Conservation (phyloP, 163 green algal genomes). For the Trebouxia gelatinosa region DNA sequence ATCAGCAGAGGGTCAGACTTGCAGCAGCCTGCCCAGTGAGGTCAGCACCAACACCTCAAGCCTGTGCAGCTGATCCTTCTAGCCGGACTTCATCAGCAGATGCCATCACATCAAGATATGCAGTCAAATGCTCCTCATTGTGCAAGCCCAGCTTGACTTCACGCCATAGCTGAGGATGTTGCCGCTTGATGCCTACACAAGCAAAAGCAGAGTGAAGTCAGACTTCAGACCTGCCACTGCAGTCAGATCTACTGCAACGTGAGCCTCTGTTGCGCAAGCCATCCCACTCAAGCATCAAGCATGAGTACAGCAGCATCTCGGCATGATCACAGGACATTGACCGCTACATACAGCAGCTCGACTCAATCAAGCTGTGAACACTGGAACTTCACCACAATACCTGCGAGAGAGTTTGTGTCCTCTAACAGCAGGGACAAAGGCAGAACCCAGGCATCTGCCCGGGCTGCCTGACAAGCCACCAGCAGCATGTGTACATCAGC, state of each 20-base stretch:
- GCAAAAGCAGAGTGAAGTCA: neutral
- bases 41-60: neutral
- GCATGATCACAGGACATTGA: no score
- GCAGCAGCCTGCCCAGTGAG: neutral
- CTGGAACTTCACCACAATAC: neutral
- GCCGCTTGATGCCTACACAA: constrained; percentile 11
- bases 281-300: neutral
- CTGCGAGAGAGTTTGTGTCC: constrained; percentile 12
- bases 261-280: neutral
- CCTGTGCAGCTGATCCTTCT: neutral
- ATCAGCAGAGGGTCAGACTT: neutral
- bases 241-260: neutral
- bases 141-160: constrained; percentile 25
- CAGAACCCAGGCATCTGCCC: constrained; percentile 21
- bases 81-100: constrained; percentile 21
- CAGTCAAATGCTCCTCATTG: constrained; percentile 9
- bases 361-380: neutral
- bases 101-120: constrained; percentile 20
- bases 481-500: constrained; percentile 34
- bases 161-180: constrained; percentile 13
- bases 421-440: constrained; percentile 31
- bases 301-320: neutral
- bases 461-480: constrained; percentile 26
- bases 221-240: neutral
- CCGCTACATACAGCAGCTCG: no score